Evolutionary conservation across 2,329 filamentous ascomycete genomes (phyloP).

Genomic region (Septoria petroselini): DNA sequence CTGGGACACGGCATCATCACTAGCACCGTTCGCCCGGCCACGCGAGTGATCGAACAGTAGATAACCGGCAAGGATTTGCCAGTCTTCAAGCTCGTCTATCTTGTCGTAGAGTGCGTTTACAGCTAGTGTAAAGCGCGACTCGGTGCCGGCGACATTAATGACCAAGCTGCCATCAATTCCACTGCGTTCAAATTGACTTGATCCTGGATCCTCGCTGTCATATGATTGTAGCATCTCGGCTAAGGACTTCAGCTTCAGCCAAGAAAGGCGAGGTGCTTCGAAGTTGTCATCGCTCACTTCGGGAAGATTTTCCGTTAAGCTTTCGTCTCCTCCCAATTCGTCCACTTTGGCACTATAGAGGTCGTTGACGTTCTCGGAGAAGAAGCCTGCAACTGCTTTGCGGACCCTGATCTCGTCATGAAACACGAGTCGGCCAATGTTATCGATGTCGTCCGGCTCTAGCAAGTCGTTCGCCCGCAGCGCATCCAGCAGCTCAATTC

Average conservation of each 20-base stretch:
- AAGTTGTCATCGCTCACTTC: constrained; percentile 67
- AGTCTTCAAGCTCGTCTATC: constrained; percentile 75
- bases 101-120: constrained; percentile 82
- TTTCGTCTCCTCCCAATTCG: constrained; percentile 76
- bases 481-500: constrained; percentile 77
- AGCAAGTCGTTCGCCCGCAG: constrained; percentile 81
- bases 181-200: constrained; percentile 47
- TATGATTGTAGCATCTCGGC: constrained; percentile 80
- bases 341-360: constrained; percentile 76
- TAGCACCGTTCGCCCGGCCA: constrained; percentile 50
- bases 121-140: constrained; percentile 81
- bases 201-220: constrained; percentile 56
- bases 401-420: constrained; percentile 81
- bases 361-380: constrained; percentile 81
- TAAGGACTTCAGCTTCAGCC: constrained; percentile 89
- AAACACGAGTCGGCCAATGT: constrained; percentile 82
- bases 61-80: constrained; percentile 86
- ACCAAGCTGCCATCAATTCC: constrained; percentile 41
- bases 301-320: constrained; percentile 69
- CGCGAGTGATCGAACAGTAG: constrained; percentile 84
- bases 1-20: constrained; percentile 58
- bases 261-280: constrained; percentile 64
- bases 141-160: constrained; percentile 62
- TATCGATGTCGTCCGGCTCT: constrained; percentile 87
- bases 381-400: constrained; percentile 86